These are phyloP conservation scores for Neurospora sp. DNA, from an alignment of 495 filamentous ascomycete species.

Conservation along the genomic window DNA sequence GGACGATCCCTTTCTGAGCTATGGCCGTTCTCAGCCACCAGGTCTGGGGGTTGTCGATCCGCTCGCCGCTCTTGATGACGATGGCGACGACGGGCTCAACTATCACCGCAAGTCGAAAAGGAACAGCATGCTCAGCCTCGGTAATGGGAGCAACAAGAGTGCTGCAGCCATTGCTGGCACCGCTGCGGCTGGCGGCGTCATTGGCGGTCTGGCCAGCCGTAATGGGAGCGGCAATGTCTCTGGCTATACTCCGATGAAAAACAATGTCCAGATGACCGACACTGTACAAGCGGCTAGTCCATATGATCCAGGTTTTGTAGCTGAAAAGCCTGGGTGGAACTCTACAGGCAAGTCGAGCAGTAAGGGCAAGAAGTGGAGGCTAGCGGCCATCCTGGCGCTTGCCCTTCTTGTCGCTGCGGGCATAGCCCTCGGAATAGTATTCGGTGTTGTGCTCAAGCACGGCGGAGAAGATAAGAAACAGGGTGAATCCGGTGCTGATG, in stretches of 20 bases:
- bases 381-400: constrained; percentile 52
- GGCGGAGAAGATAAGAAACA: constrained; percentile 2
- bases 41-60: constrained; percentile 56
- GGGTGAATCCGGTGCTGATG: constrained; percentile 21
- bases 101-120: constrained; percentile 31
- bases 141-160: constrained; percentile 25
- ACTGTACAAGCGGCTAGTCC: constrained; percentile 11
- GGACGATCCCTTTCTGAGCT: constrained; percentile 41
- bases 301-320: constrained; percentile 2
- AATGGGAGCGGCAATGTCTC: constrained; percentile 26
- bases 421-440: constrained; percentile 70
- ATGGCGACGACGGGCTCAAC: constrained; percentile 71
- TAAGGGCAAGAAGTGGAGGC: constrained; percentile 57
- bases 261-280: constrained; percentile 11
- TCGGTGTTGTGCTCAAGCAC: constrained; percentile 54
- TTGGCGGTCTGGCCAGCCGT: constrained; percentile 35
- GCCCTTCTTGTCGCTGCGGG: constrained; percentile 53
- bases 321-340: constrained; percentile 50
- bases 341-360: constrained; percentile 35
- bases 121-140: constrained; percentile 46
- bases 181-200: constrained; percentile 44
- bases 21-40: constrained; percentile 48
- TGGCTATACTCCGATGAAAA: constrained; percentile 30
- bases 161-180: constrained; percentile 27
- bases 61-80: constrained; percentile 62